Evolutionary conservation across 1,284 basidiomycete genomes (phyloP).

Genomic region (Sphaerobolus stellatus): DNA sequence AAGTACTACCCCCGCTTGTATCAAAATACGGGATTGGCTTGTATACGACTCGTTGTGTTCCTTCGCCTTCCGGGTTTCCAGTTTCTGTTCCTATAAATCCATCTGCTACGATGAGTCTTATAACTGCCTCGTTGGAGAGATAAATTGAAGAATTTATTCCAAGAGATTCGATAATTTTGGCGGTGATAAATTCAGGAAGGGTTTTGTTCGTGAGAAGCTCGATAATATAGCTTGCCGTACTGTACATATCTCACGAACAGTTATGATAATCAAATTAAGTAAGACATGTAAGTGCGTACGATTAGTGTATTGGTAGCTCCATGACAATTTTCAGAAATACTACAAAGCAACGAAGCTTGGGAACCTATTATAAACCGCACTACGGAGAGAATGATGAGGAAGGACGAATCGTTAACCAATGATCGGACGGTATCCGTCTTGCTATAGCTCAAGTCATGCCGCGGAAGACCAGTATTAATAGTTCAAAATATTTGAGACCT

Average conservation of each 20-base stretch:
- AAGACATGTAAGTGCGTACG: not conserved
- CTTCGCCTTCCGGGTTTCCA: not conserved
- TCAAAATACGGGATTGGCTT: conserved; percentile 31
- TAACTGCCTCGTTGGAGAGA: conserved; percentile 37
- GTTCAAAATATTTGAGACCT: conserved; percentile 38
- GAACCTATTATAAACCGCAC: conserved; percentile 27
- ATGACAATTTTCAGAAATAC: conserved; percentile 42
- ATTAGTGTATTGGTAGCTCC: conserved; percentile 22
- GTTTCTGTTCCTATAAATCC: conserved; percentile 27
- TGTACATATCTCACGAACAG: conserved; percentile 26
- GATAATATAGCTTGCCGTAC: conserved; percentile 35
- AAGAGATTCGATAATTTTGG: conserved; percentile 43
- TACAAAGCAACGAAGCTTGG: conserved; percentile 36
- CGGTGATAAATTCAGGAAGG: conserved; percentile 39
- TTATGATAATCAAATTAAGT: not conserved
- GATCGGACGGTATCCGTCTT: conserved; percentile 9
- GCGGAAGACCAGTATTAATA: conserved; percentile 43
- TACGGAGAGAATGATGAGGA: not conserved
- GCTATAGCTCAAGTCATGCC: conserved; percentile 37
- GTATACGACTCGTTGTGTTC: not conserved
- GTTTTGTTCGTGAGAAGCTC: conserved; percentile 27
- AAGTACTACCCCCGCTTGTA: conserved; percentile 18
- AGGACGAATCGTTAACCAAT: not conserved
- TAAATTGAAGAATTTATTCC: conserved; percentile 46
- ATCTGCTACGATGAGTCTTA: conserved; percentile 33